phyloP scores from a whole-genome alignment of 225 moss, liverwort and hornwort species.

The Anthoceros angustus region DNA sequence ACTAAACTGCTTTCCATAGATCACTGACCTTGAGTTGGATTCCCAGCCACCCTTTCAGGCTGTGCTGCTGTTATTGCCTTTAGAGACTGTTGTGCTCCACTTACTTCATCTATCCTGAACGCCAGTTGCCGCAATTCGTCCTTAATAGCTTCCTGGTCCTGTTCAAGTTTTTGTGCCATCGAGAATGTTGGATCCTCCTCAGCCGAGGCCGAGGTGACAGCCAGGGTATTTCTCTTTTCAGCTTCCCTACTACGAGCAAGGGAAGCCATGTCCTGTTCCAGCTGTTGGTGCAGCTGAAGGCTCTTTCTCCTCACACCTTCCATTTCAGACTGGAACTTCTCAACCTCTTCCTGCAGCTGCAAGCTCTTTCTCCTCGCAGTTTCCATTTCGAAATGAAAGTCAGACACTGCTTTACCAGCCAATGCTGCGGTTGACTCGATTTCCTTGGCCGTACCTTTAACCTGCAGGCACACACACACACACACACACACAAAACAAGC shows the following conservation, averaged over 20 bases:
- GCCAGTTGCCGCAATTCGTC: constrained; percentile 3
- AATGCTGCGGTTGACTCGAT: not conserved
- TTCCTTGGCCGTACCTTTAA: not conserved
- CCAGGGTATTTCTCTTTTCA: not conserved
- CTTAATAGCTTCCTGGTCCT: not conserved
- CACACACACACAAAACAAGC: too few species aligned
- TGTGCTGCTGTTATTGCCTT: not conserved
- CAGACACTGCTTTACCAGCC: not conserved
- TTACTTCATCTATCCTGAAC: not conserved
- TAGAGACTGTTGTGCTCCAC: not conserved
- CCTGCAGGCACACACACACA: not conserved
- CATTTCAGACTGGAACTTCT: not conserved
- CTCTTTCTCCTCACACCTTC: not conserved
- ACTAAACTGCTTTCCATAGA: too few species aligned
- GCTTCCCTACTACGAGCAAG: not conserved
- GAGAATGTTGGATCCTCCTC: not conserved
- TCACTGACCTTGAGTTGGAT: not conserved
- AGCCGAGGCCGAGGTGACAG: not conserved
- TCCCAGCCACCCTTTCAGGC: not conserved
- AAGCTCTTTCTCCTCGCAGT: not conserved
- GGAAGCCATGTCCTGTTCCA: constrained; percentile 3
- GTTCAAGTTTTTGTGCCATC: not conserved
- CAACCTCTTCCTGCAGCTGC: not conserved
- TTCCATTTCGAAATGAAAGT: not conserved
- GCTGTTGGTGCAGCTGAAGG: not conserved